Base-by-base conservation (phyloP, 2,329 filamentous ascomycete species). In the Podosphaera fusca region DNA sequence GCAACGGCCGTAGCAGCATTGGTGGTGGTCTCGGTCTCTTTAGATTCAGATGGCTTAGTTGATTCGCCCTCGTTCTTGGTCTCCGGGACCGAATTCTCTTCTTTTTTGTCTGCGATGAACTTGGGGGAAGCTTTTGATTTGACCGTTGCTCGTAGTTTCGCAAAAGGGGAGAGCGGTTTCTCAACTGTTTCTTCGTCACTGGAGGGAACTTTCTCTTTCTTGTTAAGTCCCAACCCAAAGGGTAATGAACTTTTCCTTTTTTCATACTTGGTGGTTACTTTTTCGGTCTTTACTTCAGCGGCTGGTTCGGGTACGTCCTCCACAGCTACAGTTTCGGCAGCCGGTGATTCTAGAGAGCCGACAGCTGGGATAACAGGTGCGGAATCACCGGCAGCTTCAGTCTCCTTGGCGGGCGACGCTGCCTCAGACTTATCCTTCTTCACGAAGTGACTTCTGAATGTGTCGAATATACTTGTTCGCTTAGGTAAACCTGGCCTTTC, bases 161-260 rank as follows among this genome's bases (percentile, higher is more conserved):
- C 63, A 59, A 69, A 68, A 51, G 66, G 64, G 45, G 65, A 67
- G 56, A 62, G 61, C 53, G 65, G 63, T 58, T 67, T 66, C 59
- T 67, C 65, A 59, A 72, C 67, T 61, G 76, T 74, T 55, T 70
- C 67, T 63, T 79, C 76, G 33, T 62, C 62, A 51, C 62, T 63
- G 49, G 60, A 57, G 9, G 58, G 58, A n/a, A 61, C 56, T 62
- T 67, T 66, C 69, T 78, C 78, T 75, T 84, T 84, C 73, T 80
- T 76, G 71, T 76, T 78, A 68, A 75, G 63, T 10, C 51, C 51
- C 4, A 54, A 29, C 2, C 47, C 47, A 80, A 79, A 85, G 60
- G 67, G 67, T 33, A 69, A 62, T 69, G 84, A 76, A 63, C 79
- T 82, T 63, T 72, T 72, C 64, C 82, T 79, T 78, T 85, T 85